phyloP scores from a whole-genome alignment of 345 rosid genomes.

The Diplotaxis tenuifolia region DNA sequence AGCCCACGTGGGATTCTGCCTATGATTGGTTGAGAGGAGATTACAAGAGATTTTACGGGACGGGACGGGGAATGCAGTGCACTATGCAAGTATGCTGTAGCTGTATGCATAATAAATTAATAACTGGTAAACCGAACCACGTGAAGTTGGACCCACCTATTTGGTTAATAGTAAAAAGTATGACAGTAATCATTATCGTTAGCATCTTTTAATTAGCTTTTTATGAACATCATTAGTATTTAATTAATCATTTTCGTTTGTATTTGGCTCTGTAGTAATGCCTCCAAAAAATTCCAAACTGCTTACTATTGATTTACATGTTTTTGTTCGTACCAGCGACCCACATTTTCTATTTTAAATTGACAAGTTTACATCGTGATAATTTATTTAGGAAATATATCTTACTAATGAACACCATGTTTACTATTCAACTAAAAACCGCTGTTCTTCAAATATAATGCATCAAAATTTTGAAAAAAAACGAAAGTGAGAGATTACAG shows the following conservation, averaged over 20 bases:
- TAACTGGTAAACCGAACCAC: conserved; percentile 33
- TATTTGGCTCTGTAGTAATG: background rate
- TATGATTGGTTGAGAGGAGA: conserved; percentile 71
- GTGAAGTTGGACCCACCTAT: conserved; percentile 43
- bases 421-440: background rate
- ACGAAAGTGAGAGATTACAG: background rate
- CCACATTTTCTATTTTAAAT: background rate
- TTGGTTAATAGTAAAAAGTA: background rate
- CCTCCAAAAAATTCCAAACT: conserved; percentile 7
- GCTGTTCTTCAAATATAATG: background rate
- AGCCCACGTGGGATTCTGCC: conserved; percentile 56
- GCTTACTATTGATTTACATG: background rate
- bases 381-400: too few relatives aligned
- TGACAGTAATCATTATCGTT: conserved; percentile 5
- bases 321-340: background rate
- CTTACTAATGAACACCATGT: background rate
- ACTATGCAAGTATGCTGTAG: too few relatives aligned
- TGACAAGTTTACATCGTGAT: background rate
- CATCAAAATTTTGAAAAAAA: too few relatives aligned
- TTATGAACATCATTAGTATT: background rate
- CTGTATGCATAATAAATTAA: too few relatives aligned
- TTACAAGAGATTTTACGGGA: conserved; percentile 50
- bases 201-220: background rate
- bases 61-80: background rate
- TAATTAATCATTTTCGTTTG: background rate